A percentile compares a stretch with the other conserved stretches of the same genome.
These are phyloP conservation scores for Thinopyrum elongatum DNA, from an alignment of 176 grass and related monocot species.

Conservation along the genomic window DNA sequence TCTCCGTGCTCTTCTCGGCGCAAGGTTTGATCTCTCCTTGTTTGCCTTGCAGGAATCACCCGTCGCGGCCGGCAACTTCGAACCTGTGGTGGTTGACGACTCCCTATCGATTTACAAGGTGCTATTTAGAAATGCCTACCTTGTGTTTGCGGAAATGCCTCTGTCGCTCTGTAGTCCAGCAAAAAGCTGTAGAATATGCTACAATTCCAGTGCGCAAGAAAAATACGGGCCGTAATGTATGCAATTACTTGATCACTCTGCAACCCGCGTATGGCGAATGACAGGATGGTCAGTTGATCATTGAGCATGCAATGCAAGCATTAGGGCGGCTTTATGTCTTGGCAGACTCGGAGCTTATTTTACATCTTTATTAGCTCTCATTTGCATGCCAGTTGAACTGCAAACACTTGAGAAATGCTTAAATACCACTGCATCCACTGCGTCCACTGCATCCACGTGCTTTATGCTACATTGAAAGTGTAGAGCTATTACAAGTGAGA, in stretches of 20 bases:
- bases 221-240: background rate
- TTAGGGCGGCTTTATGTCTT: background rate
- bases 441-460: background rate
- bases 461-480: background rate
- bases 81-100: constrained; percentile 55
- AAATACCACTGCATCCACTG: background rate
- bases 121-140: background rate
- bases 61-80: constrained; percentile 10
- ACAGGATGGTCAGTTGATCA: background rate
- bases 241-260: background rate
- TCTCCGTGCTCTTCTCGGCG: background rate
- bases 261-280: background rate
- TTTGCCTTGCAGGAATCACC: constrained; percentile 41
- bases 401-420: background rate
- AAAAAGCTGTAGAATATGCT: background rate
- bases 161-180: background rate
- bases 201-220: background rate
- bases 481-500: background rate
- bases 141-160: constrained; percentile 18
- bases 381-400: background rate
- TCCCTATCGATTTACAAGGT: constrained; percentile 79
- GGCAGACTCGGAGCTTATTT: background rate
- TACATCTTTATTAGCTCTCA: background rate
- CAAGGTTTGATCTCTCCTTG: background rate
- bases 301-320: background rate